Base-by-base conservation (phyloP, 202 grass and related monocot species). In the Saccharum hybrid region DNA sequence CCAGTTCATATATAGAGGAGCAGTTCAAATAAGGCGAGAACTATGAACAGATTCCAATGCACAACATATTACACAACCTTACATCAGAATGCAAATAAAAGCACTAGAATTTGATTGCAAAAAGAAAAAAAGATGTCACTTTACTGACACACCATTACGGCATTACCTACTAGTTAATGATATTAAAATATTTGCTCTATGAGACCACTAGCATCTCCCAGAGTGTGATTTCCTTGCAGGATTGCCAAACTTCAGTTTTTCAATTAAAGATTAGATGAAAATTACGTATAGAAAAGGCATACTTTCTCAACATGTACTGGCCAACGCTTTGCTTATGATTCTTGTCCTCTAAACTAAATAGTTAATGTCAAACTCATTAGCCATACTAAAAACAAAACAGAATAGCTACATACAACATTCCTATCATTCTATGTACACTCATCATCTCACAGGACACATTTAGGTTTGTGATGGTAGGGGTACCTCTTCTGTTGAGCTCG, bases 401-500 rank as follows among this genome's bases (percentile, higher is more conserved):
- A 79, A 16, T 10, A 88, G 49, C 30, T 11, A 4, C n/a, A 73
- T 66, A 57, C 18, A 54, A 2, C 34, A 73, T 49, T 78, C 57
- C 43, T 66, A 59, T 9, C 66, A 51, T 59, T 48, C 59, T 48
- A 38, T 14, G n/a, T 4, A 67, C 45, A 37, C 5, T 66, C 39
- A 51, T 61, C 34, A 75, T 40, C 26, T 52, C 49, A 80, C 10
- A 52, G 21, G 3, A 26, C 36, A 74, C 7, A 74, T 68, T 42
- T 56, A 73, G 51, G 49, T 67, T 78, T 68, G 71, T 16, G 66
- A 41, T 82, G 43, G 23, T 79, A 65, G 74, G 28, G 5, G 37
- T 92, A 90, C 92, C 90, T 88, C 68, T 88, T 83, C 65, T 86
- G 66, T 90, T 94, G 90, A 66, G 81, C 30, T 59, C 62, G 82